Evolutionary conservation across 2,329 filamentous ascomycete genomes (phyloP).

Genomic region (Sporothrix brunneoviolacea): DNA sequence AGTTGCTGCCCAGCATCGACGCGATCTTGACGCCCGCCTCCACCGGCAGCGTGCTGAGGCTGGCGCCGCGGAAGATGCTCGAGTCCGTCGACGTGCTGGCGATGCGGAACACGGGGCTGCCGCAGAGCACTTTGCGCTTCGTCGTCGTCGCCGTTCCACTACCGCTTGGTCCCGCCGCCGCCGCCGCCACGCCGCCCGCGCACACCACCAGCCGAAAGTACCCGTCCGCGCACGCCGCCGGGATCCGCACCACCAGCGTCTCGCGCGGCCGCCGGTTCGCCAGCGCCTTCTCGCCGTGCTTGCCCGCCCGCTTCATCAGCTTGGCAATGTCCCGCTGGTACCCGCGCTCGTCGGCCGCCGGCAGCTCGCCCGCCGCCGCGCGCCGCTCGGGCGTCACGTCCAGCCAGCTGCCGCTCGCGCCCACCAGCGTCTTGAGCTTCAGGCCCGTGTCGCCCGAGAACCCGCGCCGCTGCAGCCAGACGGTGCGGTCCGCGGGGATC

Average conservation of each 20-base stretch:
- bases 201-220: slow-evolving; percentile 64
- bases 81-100: slow-evolving; percentile 57
- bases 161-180: slow-evolving; percentile 31
- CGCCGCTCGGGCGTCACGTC: slow-evolving; percentile 57
- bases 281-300: slow-evolving; percentile 34
- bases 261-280: slow-evolving; percentile 48
- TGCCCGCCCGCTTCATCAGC: slow-evolving; percentile 49
- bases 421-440: slow-evolving; percentile 56
- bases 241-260: slow-evolving; percentile 59
- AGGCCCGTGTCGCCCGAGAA: slow-evolving; percentile 64
- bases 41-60: slow-evolving; percentile 56
- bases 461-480: slow-evolving; percentile 64
- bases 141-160: no score
- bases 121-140: slow-evolving; percentile 56
- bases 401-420: slow-evolving; percentile 55
- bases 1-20: slow-evolving; percentile 39
- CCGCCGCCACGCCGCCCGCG: slow-evolving; percentile 29
- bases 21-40: slow-evolving; percentile 57
- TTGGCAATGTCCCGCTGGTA: slow-evolving; percentile 62
- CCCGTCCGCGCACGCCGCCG: slow-evolving; percentile 55
- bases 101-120: slow-evolving; percentile 62
- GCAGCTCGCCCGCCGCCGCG: slow-evolving; percentile 41
- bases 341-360: slow-evolving; percentile 52
- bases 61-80: slow-evolving; percentile 57
- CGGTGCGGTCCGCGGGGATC: slow-evolving; percentile 44